These are phyloP conservation scores for Diplodia scrobiculata DNA, from an alignment of 2,329 filamentous ascomycete species.

Conservation along the genomic window DNA sequence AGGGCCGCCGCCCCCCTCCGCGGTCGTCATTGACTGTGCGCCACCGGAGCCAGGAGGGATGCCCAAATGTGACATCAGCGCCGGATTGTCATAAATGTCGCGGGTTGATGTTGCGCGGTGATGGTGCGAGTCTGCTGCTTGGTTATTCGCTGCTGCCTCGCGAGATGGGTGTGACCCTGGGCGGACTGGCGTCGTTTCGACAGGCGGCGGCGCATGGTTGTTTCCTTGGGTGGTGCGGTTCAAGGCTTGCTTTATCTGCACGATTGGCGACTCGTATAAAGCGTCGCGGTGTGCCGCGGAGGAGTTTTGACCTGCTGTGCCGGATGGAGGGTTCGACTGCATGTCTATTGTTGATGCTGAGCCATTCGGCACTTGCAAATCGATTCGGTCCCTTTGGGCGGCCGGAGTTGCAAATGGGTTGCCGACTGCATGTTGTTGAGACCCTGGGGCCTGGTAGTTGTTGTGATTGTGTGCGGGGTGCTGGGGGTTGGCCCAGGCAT, in stretches of 20 bases:
- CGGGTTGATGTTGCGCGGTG: background rate
- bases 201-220: background rate
- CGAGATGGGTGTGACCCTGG: background rate
- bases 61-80: constrained; percentile 18
- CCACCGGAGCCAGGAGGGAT: background rate
- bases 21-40: background rate
- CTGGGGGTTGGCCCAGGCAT: constrained; percentile 89
- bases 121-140: background rate
- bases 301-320: constrained; percentile 32
- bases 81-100: constrained; percentile 20
- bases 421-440: constrained; percentile 21
- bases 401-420: constrained; percentile 37
- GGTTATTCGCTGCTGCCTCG: background rate
- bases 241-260: constrained; percentile 41
- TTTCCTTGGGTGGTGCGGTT: constrained; percentile 4
- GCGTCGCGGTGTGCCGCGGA: constrained; percentile 35
- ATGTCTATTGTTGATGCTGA: constrained; percentile 47
- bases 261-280: constrained; percentile 42
- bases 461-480: constrained; percentile 45
- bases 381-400: constrained; percentile 42
- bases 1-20: background rate
- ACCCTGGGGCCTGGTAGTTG: constrained; percentile 37
- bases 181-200: constrained; percentile 17
- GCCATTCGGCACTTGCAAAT: constrained; percentile 42
- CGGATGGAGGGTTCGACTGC: constrained; percentile 45